Evolutionary conservation across 768 basidiomycete genomes (phyloP), one percentile per base, ranked within the genome.

Genomic region (Hydnomerulius pinastri): DNA sequence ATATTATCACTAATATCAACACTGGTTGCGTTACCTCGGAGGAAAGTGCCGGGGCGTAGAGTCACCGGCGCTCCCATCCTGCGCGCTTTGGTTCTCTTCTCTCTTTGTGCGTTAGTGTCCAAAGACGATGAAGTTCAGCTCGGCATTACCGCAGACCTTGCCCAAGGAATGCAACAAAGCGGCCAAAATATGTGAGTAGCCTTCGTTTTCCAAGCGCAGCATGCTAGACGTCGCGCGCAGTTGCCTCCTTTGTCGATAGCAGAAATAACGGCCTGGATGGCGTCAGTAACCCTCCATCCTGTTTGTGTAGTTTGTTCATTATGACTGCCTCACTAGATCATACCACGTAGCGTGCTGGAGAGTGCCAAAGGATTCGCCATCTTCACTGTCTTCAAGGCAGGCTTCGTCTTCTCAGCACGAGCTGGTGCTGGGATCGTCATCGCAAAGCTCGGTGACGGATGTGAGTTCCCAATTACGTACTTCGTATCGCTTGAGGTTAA

Each of bases 401-500:
- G 76, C 1, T 82, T 85, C 59, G 58, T 84, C 13, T 83, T 93
- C 70, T 79, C 80, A 36, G 91, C 90, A 2, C 75, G 90, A 60
- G 94, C 85, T 20, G 83, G 93, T 20, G 86, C 85, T 38, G 94
- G 94, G 6, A 71, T 98, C 17, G 94, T 96, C 29, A 94, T 98
- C 44, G 92, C 92, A 20, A 85, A 77, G 57, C 73, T 93, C 15
- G 75, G 82, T 4, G 81, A 95, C 66, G 94, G 92, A 59, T 74
- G 91, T 93, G 63, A 71, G 92, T 74, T 20, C 24, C 50, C 35
- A 48, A 20, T 38, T 43, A 17, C 20, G 37, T 33, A 3, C 39
- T 39, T 35, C 25, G n/a, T 28, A 33, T 37, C 25, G 12, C 41
- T 24, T 41, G 46, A 51, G 23, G 28, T 27, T 9, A 23, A 21